Evolutionary conservation across 1,284 basidiomycete species (phyloP), one percentile per base, ranked within the genome.

Genomic region (Melampsora americana): DNA sequence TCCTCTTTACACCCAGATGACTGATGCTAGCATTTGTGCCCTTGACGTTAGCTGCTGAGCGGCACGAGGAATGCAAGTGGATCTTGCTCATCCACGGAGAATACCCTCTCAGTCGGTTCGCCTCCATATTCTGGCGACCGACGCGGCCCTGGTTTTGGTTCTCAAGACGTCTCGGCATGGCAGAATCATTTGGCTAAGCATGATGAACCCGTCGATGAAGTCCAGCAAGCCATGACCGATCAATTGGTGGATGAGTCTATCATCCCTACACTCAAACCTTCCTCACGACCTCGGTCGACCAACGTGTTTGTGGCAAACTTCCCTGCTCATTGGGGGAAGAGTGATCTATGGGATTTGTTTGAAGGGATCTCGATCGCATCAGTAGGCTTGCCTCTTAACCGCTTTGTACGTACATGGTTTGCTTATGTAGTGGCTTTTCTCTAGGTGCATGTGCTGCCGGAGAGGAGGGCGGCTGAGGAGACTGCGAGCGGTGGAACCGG

Each of bases 251-350:
- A 66, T 48, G 32, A 32, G 20, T 42, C 30, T 59, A 59, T 59
- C 11, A 73, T 73, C 7, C 70, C 70, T n/a, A n/a, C 28, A 23
- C 64, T 66, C 30, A 35, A 73, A 35, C 46, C 62, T n/a, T 42
- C 46, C 46, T 30, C 28, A 3, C 18, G 64, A 48, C 28, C 59
- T 9, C 26, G 46, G 5, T 64, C 70, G 42, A 73, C 62, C 28
- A 73, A 73, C 44, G 70, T 73, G 18, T 73, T 73, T 62, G 70
- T 73, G 16, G 62, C 70, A 7, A 73, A 73, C 70, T 73, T 73
- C 30, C 70, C 70, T 50, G 42, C 70, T 28, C 70, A 73, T 30
- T 73, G 70, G 70, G 66, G 48, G 35, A 73, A 73, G 50, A 73
- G 70, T 50, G 70, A 73, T 48, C 62, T 73, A 23, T 73, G 70